Conservation (phyloP, 2,329 filamentous ascomycete genomes). For the Lachnellula cervina region DNA sequence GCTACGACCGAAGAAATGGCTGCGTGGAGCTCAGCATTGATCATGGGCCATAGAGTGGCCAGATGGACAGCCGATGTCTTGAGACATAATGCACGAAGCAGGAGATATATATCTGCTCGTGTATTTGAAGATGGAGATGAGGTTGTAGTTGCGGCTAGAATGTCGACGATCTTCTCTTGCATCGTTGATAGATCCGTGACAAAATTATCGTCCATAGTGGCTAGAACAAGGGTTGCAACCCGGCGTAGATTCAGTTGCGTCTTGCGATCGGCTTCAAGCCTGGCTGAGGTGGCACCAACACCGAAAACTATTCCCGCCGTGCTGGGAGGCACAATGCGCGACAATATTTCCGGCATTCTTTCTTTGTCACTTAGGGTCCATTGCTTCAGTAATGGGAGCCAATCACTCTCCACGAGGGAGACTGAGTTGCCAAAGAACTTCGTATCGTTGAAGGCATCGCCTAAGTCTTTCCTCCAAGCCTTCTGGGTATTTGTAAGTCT, state of each 20-base stretch:
- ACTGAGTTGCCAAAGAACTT: slow-evolving; percentile 74
- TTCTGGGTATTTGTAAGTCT: slow-evolving; percentile 78
- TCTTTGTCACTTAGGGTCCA: slow-evolving; percentile 87
- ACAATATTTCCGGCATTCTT: slow-evolving; percentile 73
- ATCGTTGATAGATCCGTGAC: slow-evolving; percentile 69
- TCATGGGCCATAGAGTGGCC: slow-evolving; percentile 80
- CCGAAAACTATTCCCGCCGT: slow-evolving; percentile 97
- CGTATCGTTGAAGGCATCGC: slow-evolving; percentile 85
- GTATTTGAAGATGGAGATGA: slow-evolving; percentile 91
- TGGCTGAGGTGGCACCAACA: slow-evolving; percentile 89
- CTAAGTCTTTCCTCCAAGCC: slow-evolving; percentile 86
- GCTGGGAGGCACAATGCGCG: slow-evolving; percentile 75
- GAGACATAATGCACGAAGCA: slow-evolving; percentile 75
- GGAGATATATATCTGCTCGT: slow-evolving; percentile 82
- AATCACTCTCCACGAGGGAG: slow-evolving; percentile 62
- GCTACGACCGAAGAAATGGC: slow-evolving; percentile 71
- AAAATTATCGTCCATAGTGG: slow-evolving; percentile 73
- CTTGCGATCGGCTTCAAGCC: slow-evolving; percentile 90
- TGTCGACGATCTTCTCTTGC: slow-evolving; percentile 79
- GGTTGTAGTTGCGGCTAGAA: slow-evolving; percentile 75
- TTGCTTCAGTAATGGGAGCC: slow-evolving; percentile 79
- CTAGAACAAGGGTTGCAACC: slow-evolving; percentile 73
- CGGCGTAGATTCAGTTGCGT: slow-evolving; percentile 86
- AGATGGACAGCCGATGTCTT: slow-evolving; percentile 76
- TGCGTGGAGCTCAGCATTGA: slow-evolving; percentile 79